phyloP scores from a whole-genome alignment of 495 filamentous ascomycete species.

The Neurospora cerealis region DNA sequence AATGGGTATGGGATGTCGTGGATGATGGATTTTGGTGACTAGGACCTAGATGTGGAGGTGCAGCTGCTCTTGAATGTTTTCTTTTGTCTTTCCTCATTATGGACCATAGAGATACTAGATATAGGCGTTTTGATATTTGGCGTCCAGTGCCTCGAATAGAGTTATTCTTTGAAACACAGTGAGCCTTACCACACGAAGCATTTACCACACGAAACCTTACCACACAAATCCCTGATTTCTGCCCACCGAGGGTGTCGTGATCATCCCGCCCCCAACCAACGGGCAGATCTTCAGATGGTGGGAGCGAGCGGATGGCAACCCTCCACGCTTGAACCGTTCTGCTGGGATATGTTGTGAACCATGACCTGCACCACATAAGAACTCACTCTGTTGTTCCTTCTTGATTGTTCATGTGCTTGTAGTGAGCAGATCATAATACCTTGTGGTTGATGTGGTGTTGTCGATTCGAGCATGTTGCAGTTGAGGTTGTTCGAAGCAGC shows the following conservation, averaged over 20 bases:
- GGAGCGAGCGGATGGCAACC: neutral
- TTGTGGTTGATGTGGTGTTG: neutral
- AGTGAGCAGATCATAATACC: neutral
- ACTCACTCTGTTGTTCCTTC: accelerated
- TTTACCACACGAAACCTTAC: neutral
- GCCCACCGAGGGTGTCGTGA: neutral
- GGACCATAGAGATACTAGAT: neutral
- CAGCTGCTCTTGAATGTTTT: neutral
- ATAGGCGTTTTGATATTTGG: neutral
- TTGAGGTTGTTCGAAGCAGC: neutral
- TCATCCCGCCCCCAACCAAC: neutral
- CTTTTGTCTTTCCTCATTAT: neutral
- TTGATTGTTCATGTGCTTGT: neutral
- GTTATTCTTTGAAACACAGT: neutral
- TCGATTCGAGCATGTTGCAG: neutral
- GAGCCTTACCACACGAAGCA: neutral
- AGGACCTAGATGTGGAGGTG: neutral
- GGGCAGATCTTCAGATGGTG: neutral
- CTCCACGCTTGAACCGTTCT: neutral
- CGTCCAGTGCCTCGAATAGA: neutral
- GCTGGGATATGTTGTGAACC: neutral
- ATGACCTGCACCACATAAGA: neutral
- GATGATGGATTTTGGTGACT: neutral
- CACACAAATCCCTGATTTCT: neutral
- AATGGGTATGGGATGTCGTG: neutral